A percentile compares a stretch with the other conserved stretches of the same genome.
phyloP scores from a whole-genome alignment of 345 rosid species.

The Salix exigua region DNA sequence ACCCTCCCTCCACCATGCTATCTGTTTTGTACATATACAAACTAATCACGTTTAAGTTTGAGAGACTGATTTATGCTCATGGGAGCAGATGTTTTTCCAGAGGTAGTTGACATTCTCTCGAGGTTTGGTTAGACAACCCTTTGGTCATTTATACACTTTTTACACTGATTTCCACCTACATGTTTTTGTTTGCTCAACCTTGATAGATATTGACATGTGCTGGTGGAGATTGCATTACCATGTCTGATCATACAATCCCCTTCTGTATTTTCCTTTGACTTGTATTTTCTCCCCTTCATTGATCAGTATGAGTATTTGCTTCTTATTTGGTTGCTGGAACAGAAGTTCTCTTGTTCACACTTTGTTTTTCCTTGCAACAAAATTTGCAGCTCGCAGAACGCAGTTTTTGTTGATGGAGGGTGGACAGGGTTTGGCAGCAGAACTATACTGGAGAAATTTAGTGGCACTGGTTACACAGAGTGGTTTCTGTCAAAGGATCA shows the following conservation, averaged over 20 bases:
- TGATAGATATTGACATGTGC: neutral
- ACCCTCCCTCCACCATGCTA: neutral
- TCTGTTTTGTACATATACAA: neutral
- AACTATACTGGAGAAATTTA: constrained; percentile 34
- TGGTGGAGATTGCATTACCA: neutral
- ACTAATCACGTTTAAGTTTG: neutral
- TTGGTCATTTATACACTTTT: neutral
- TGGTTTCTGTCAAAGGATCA: constrained; percentile 83
- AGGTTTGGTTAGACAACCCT: neutral
- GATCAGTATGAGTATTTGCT: neutral
- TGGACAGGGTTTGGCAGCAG: constrained; percentile 47
- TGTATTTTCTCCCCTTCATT: neutral
- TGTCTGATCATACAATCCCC: neutral
- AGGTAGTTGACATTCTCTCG: neutral
- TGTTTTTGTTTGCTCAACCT: neutral
- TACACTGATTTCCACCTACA: neutral
- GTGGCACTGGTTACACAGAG: constrained; percentile 51
- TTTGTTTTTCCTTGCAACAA: constrained; percentile 1
- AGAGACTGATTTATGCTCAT: neutral
- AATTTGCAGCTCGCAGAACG: constrained; percentile 59
- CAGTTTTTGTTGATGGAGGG: constrained; percentile 42
- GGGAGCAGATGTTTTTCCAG: neutral
- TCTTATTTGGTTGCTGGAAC: neutral
- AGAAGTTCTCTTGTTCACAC: neutral
- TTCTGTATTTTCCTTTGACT: neutral